Percentiles rank a stretch among this genome's conserved stretches.
Evolutionary conservation across 108 stramenopile species (phyloP).

Genomic region (Skeletonema grethae): DNA sequence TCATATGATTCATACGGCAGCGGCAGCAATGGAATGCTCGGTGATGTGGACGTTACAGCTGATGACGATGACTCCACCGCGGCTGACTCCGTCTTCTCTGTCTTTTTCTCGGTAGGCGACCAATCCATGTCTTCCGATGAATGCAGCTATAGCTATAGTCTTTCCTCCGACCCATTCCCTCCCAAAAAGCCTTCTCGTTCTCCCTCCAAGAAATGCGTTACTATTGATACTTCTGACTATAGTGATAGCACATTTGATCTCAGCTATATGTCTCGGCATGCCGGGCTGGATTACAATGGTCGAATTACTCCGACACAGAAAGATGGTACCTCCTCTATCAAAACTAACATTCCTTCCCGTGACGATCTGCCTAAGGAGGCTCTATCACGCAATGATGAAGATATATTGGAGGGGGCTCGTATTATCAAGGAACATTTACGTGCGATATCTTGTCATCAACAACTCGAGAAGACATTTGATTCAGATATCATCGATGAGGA

Average conservation of each 20-base stretch:
- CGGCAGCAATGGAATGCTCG: neutral
- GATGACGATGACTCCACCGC: neutral
- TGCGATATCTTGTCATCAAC: neutral
- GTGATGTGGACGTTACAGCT: neutral
- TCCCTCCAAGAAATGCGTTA: neutral
- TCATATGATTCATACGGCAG: neutral
- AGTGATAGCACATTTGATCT: neutral
- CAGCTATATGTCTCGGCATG: neutral
- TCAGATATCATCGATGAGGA: neutral
- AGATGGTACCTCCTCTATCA: neutral
- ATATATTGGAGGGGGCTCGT: neutral
- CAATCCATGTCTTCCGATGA: neutral
- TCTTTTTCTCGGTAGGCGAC: neutral
- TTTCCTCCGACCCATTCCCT: neutral
- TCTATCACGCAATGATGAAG: neutral
- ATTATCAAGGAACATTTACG: neutral
- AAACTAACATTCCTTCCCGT: neutral
- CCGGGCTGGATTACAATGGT: neutral
- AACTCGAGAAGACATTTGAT: neutral
- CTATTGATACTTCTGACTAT: neutral
- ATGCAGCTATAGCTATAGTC: neutral
- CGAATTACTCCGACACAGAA: neutral
- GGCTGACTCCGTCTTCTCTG: neutral
- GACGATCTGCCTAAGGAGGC: neutral
- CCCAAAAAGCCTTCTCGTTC: neutral